Evolutionary conservation across 495 filamentous ascomycete species (phyloP), one percentile per base, ranked within the genome.

Genomic region (Aspergillus campestris): DNA sequence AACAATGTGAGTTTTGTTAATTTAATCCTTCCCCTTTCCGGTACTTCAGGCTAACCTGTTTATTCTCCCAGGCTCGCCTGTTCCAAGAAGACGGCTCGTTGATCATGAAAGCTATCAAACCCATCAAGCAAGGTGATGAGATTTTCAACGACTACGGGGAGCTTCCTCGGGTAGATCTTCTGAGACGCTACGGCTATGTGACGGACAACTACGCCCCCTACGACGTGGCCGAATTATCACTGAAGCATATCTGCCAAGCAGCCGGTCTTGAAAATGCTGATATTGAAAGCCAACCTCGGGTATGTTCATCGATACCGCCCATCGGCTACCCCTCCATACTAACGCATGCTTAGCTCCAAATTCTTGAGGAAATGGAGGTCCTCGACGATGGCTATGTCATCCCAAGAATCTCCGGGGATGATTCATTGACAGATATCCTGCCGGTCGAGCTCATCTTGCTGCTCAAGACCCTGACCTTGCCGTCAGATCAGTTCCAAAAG

Each of bases 61-160:
- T 14, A 33, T 6, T 13, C 18, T 5, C 13, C 8, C 33, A 73
- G 69, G 70, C 86, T 8, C 81, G 83, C 40, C 78, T 91, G 7
- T 85, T 82, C 55, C 84, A 91, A 53, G 79, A 79, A 45, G 77
- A 79, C 36, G 71, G 74, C 7, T 65, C 62, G 27, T 62, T 91
- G 15, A 76, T 78, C 11, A 88, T 88, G 65, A 81, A 78, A 38
- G 67, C 82, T 2, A 70, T 86, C 48, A 76, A 81, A 40, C 57
- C 74, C 0, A 86, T 96, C 51, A 55, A 55, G 7, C 69, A 72
- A 6, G 84, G 83, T n/a, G 79, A 87, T 42, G 87, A 95, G 57
- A 80, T 95, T 13, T 80, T 94, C 54, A 95, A 95, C 51, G 90
- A 94, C 60, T 95, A 94, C 58, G 91, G 90, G 7, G 80, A 86